phyloP scores from a whole-genome alignment of 202 grass and related monocot species.

The Saccharum hybrid region DNA sequence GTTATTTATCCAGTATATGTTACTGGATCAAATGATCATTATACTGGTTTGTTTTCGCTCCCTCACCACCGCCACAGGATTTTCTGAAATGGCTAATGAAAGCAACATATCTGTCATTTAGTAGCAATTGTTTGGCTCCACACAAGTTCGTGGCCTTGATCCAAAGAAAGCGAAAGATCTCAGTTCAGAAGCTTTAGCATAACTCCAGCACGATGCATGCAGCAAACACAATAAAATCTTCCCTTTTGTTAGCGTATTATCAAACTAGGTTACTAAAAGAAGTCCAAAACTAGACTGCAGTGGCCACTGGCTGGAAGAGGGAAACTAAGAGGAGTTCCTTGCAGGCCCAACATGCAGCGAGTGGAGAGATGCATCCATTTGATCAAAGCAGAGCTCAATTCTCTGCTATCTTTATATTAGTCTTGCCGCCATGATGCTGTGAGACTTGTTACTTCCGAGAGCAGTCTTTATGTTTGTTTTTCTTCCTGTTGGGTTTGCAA shows the following conservation, averaged over 20 bases:
- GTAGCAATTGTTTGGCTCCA: not conserved
- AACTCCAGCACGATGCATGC: not conserved
- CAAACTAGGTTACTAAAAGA: not conserved
- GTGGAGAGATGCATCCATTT: not conserved
- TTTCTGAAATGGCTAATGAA: constrained; percentile 36
- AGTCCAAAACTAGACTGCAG: not conserved
- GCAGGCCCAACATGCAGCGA: not conserved
- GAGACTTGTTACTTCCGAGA: not conserved
- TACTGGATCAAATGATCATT: not conserved
- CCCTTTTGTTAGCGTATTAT: not conserved
- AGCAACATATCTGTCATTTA: constrained; percentile 11
- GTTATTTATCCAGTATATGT: no score
- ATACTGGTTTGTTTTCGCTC: not conserved
- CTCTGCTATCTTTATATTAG: not conserved
- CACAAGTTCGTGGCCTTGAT: constrained; percentile 15
- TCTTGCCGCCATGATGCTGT: not conserved
- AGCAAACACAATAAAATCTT: not conserved
- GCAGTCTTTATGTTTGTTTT: not conserved
- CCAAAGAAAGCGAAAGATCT: constrained; percentile 2
- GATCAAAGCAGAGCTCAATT: not conserved
- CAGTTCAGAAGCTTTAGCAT: not conserved
- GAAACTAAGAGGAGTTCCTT: constrained; percentile 31
- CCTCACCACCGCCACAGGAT: not conserved
- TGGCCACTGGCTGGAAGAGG: not conserved
- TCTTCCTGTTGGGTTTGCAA: not conserved